Conservation (phyloP, 768 basidiomycete genomes). For the Cystoderma amianthinum region DNA sequence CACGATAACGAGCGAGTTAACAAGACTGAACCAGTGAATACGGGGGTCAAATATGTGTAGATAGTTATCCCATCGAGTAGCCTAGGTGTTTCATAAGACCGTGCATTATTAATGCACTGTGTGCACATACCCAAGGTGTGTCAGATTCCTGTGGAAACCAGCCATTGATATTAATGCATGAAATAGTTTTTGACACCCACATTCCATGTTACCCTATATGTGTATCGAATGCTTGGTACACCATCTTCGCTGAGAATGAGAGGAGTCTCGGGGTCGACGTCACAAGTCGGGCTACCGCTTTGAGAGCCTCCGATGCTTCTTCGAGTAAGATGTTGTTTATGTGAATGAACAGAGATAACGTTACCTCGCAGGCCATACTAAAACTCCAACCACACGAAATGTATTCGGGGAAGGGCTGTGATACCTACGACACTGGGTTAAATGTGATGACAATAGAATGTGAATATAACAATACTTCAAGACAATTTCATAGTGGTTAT, state of each 20-base stretch:
- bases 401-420: slow-evolving; percentile 63
- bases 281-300: slow-evolving; percentile 44
- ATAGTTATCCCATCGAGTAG: slow-evolving; percentile 95
- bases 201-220: slow-evolving; percentile 85
- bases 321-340: neutral
- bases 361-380: slow-evolving; percentile 66
- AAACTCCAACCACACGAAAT: slow-evolving; percentile 87
- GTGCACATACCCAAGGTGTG: slow-evolving; percentile 64
- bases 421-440: slow-evolving; percentile 45
- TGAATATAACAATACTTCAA: slow-evolving; percentile 44
- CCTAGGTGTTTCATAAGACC: slow-evolving; percentile 35
- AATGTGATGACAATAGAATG: neutral
- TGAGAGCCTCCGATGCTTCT: slow-evolving; percentile 60
- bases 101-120: neutral
- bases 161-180: slow-evolving; percentile 1
- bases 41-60: slow-evolving; percentile 89
- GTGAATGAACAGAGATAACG: neutral
- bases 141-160: slow-evolving; percentile 61
- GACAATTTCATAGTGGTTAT: slow-evolving; percentile 92
- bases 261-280: slow-evolving; percentile 28
- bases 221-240: slow-evolving; percentile 67
- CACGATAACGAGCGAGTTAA: slow-evolving; percentile 90
- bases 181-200: slow-evolving; percentile 31
- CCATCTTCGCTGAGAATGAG: slow-evolving; percentile 56
- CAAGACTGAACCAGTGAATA: slow-evolving; percentile 94